Percentiles rank a stretch among this genome's conserved stretches.
phyloP scores from a whole-genome alignment of 169 alveolate genomes.

The Eimeria tenella region DNA sequence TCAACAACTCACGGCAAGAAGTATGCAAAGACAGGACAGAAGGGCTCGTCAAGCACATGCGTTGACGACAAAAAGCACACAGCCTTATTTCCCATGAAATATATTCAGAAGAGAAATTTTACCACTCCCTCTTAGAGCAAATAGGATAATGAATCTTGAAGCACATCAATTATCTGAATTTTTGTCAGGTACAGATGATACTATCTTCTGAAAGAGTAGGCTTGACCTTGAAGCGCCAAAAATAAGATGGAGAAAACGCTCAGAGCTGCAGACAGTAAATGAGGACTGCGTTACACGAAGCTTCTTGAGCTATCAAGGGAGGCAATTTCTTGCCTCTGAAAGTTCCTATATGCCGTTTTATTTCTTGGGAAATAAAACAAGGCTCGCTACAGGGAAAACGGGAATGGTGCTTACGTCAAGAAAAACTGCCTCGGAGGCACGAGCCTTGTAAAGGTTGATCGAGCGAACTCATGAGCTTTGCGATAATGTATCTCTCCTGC shows the following conservation, averaged over 20 bases:
- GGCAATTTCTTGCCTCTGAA: background rate
- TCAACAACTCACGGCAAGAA: background rate
- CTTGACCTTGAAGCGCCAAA: constrained; percentile 47
- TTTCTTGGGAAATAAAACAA: background rate
- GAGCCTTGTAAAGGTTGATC: constrained; percentile 55
- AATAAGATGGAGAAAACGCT: too few species aligned
- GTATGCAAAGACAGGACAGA: background rate
- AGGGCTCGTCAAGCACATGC: background rate
- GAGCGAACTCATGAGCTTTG: constrained; percentile 61
- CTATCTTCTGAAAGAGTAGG: constrained; percentile 65
- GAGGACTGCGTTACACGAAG: background rate
- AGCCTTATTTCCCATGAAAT: constrained; percentile 14
- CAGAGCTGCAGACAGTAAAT: too few species aligned
- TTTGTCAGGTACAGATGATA: constrained; percentile 67
- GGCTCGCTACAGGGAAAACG: background rate
- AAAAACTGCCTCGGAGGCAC: constrained; percentile 53
- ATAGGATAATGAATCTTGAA: too few species aligned
- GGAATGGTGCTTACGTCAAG: constrained; percentile 26
- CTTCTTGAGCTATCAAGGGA: background rate
- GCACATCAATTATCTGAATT: too few species aligned
- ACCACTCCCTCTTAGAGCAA: too few species aligned
- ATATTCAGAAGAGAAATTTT: too few species aligned
- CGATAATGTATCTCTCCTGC: constrained; percentile 58
- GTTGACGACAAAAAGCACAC: constrained; percentile 60
- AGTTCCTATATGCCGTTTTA: background rate